These are phyloP conservation scores for Eucalyptus sp. DNA, from an alignment of 345 rosid species.

Conservation along the genomic window DNA sequence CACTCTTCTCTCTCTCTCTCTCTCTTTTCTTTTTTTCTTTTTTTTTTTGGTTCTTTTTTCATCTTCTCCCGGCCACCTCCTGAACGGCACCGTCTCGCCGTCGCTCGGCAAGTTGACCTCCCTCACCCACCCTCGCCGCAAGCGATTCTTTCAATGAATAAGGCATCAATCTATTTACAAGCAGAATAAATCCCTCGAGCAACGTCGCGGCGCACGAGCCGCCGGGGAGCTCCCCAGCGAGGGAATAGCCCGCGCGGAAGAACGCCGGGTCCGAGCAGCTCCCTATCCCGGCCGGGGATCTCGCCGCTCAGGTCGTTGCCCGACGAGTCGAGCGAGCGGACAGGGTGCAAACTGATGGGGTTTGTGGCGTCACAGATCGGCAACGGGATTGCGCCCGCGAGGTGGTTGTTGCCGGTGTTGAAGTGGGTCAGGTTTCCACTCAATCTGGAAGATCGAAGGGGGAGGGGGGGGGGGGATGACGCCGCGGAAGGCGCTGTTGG, in stretches of 20 bases:
- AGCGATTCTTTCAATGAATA: background rate
- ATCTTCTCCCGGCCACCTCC: background rate
- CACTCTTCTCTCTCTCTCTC: background rate
- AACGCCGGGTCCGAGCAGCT: slow-evolving; percentile 31
- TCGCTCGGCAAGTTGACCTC: background rate
- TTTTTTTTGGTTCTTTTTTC: accelerated
- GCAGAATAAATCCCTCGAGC: slow-evolving; percentile 39
- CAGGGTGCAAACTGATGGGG: slow-evolving; percentile 6
- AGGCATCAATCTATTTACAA: slow-evolving; percentile 32
- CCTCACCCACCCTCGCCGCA: background rate
- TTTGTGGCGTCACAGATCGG: slow-evolving; percentile 23
- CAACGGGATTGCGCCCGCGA: slow-evolving; percentile 47
- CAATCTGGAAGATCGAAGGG: slow-evolving; percentile 22
- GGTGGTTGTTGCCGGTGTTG: slow-evolving; percentile 65
- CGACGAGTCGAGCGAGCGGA: slow-evolving; percentile 43
- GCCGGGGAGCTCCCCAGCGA: slow-evolving; percentile 50
- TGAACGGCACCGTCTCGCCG: background rate
- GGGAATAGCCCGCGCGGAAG: slow-evolving; percentile 56
- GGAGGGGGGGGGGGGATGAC: background rate
- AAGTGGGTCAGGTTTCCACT: slow-evolving; percentile 38
- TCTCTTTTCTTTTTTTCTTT: background rate
- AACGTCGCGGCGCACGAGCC: slow-evolving; percentile 30
- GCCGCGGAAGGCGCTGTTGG: slow-evolving; percentile 51
- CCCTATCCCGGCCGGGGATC: slow-evolving; percentile 36
- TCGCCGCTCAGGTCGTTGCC: slow-evolving; percentile 27